Evolutionary conservation across 2,329 filamentous ascomycete genomes (phyloP), one percentile per base, ranked within the genome.

Genomic region (Botryosphaeria dothidea): DNA sequence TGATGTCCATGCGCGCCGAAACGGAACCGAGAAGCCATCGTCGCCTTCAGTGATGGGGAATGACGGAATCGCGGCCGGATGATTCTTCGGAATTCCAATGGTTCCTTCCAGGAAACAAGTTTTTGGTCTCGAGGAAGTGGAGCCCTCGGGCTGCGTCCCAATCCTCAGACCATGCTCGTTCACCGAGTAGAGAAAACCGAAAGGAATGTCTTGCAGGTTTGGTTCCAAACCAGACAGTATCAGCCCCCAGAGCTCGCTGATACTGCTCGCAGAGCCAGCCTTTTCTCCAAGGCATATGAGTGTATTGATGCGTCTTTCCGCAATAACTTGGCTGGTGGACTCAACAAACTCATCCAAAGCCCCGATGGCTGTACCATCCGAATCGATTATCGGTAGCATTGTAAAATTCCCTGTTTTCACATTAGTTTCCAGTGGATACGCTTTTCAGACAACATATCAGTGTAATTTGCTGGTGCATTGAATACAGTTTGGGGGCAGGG

Each of bases 1-100:
- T n/a, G 64, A 66, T n/a, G 43, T 63, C 64, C 64, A 66, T 13
- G 64, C 48, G 3, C 58, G 57, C 41, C 64, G n/a, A n/a, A 66
- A 66, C 1, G 49, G 49, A 5, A 56, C 8, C 3, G 64, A 27
- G 29, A 48, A 62, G 25, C 57, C 58, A 6, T 57, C 48, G 9
- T 46, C 11, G 1, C 57, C 64, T 43, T 66, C 64, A 11, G 64
- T 49, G 29, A 66, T 34, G 36, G n/a, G 5, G 29, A 66, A 66
- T 6, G 17, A 36, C 6, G 46, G 9, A 8, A 66, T 19, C 3
- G 57, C 58, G 34, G 56, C 64, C 15, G 48, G 48, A 36, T 62
- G 57, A 19, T 34, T 11, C 9, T 43, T 34, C 7, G 49, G 13
- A 9, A 66, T 49, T 3, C 64, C 64, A 5, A 66, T 57, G 4